phyloP scores from a whole-genome alignment of 192 early-diverging fungal species.

The Podila epicladia region DNA sequence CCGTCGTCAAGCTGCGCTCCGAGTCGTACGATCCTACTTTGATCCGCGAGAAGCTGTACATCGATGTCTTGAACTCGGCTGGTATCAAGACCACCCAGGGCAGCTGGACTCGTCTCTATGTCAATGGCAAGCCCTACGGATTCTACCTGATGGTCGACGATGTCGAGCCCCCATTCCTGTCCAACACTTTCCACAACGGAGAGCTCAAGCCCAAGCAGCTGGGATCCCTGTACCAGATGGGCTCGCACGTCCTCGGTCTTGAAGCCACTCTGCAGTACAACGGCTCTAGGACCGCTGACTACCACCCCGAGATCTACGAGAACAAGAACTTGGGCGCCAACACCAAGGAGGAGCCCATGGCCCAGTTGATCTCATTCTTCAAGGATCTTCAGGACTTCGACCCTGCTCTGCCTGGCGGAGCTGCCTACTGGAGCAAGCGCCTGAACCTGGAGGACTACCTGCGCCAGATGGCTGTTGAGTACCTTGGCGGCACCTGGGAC shows the following conservation, averaged over 20 bases:
- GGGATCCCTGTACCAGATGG: constrained; percentile 48
- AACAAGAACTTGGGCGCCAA: constrained; percentile 30
- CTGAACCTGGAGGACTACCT: constrained; percentile 41
- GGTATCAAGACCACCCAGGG: constrained; percentile 19
- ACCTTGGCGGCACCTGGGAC: constrained; percentile 53
- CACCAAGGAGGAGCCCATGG: constrained; percentile 28
- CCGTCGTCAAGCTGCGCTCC: constrained; percentile 48
- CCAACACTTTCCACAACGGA: constrained; percentile 29
- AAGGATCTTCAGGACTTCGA: constrained; percentile 37
- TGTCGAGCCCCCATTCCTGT: constrained; percentile 39
- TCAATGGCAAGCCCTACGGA: constrained; percentile 51
- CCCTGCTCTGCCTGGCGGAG: constrained; percentile 9
- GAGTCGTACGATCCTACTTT: constrained; percentile 40
- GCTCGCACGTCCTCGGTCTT: constrained; percentile 21
- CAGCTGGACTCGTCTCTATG: constrained; percentile 43
- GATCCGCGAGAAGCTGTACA: constrained; percentile 52
- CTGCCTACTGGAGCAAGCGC: constrained; percentile 29
- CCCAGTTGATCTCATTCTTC: constrained; percentile 38
- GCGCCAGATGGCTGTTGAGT: constrained; percentile 45
- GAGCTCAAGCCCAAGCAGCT: not conserved
- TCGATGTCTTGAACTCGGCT: constrained; percentile 41
- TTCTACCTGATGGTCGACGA: constrained; percentile 52
- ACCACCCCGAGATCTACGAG: constrained; percentile 41
- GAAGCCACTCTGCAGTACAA: constrained; percentile 38
- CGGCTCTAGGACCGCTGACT: constrained; percentile 23